Evolutionary conservation across 2,329 filamentous ascomycete species (phyloP).

Genomic region (Corynespora cassiicola): DNA sequence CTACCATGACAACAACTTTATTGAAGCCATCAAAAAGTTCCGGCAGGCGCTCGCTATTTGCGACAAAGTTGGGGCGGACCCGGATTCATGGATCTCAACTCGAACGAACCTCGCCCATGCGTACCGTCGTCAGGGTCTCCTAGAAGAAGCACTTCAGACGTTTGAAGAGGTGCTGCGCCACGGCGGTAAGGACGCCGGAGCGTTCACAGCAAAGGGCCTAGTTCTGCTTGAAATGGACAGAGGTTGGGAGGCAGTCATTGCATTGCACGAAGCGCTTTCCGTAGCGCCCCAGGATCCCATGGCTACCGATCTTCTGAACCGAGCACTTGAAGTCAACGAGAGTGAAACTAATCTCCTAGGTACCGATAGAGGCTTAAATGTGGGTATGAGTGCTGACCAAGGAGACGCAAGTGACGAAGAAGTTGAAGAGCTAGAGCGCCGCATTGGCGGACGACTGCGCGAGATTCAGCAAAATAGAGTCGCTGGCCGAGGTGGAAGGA

Average conservation of each 20-base stretch:
- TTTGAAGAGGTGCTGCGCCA: conserved; percentile 88
- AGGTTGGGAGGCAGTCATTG: conserved; percentile 77
- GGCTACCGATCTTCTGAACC: conserved; percentile 77
- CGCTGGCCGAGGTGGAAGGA: conserved; percentile 58
- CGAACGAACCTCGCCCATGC: conserved; percentile 91
- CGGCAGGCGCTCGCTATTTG: conserved; percentile 77
- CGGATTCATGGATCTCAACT: conserved; percentile 81
- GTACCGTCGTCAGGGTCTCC: conserved; percentile 73
- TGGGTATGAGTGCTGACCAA: conserved; percentile 2
- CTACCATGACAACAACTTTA: conserved; percentile 84
- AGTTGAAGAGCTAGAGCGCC: conserved; percentile 62
- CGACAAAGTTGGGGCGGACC: conserved; percentile 80
- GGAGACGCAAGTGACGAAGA: conserved; percentile 29
- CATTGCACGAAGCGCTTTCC: conserved; percentile 84
- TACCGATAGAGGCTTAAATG: conserved; percentile 1
- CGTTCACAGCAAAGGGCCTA: conserved; percentile 84
- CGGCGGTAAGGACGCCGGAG: conserved; percentile 77
- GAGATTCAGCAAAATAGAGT: conserved; percentile 56
- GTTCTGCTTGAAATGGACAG: conserved; percentile 79
- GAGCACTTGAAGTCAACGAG: conserved; percentile 62
- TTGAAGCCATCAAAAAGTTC: conserved; percentile 80
- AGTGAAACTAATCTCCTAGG: conserved; percentile 18
- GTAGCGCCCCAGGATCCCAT: conserved; percentile 81
- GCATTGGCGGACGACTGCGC: conserved; percentile 59
- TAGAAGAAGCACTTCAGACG: conserved; percentile 74